Base-by-base conservation (phyloP, 2,329 filamentous ascomycete species). In the Trichoderma sp. region DNA sequence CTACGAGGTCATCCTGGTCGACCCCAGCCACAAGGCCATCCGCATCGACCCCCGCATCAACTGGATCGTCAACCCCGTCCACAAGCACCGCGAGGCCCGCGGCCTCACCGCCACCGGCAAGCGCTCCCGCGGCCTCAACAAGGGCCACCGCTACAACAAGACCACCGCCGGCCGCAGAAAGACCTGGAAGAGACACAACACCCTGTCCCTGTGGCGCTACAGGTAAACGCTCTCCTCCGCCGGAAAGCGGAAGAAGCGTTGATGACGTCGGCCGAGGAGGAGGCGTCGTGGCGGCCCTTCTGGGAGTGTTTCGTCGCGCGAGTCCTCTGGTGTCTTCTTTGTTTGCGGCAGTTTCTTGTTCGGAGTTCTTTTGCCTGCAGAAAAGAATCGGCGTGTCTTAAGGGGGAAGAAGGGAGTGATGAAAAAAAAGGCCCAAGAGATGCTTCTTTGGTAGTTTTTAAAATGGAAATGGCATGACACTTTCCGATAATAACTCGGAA, bases 181-280 rank as follows among this genome's bases (percentile, higher is more conserved):
- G 94, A 99, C 95, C 85, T 99, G 96, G 97, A 97, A 97, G 93
- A 91, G 93, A 85, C 94, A 97, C 90, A 99, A 99, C 93, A 99
- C 95, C 86, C 92, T 97, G 84, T 97, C 93, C 82, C 93, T 97
- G 85, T 98, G 95, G 95, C 91, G 95, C 86, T 98, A 98, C 93
- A 91, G 95, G 87, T 97, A 93, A 87, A 74, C 77, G 75, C 58
- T 47, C 76, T 58, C 68, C 76, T 57, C 68, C 73, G 75, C 73
- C 70, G 34, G 28, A 39, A 23, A 36, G 47, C 47, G 53, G 66
- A 67, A 15, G 65, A 66, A 17, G 43, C 53, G 71, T 57, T 71
- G 55, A 57, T 43, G 43, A 32, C 30, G n/a, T n/a, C n/a, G 26
- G 50, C 55, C 55, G 55, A 6, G n/a, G n/a, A n/a, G 43, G n/a